A percentile compares a stretch with the other conserved stretches of the same genome.
Conservation (phyloP, 2,329 filamentous ascomycete species). For the Trichoderma breve region DNA sequence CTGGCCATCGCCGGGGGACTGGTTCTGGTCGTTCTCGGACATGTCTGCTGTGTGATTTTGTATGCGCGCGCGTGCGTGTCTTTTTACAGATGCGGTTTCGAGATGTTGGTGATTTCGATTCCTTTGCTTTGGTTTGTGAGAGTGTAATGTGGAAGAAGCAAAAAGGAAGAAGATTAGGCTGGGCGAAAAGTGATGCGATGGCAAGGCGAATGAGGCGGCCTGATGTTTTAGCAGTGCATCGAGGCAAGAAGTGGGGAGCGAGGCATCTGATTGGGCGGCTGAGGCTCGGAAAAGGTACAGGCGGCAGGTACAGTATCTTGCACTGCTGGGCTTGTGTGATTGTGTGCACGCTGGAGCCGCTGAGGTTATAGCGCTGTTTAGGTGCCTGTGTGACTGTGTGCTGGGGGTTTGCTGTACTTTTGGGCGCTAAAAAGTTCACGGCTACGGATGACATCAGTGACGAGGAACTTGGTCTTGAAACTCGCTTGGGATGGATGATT, state of each 20-base stretch:
- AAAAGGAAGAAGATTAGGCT: not conserved
- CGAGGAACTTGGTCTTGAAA: not conserved
- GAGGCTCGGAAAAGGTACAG: not conserved
- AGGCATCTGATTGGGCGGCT: conserved; percentile 27
- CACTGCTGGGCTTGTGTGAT: conserved; percentile 4
- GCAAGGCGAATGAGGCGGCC: conserved; percentile 16
- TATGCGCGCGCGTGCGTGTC: not conserved
- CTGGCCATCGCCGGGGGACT: conserved; percentile 26
- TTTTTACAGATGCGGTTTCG: not conserved
- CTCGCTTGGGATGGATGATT: not conserved
- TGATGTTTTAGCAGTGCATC: not conserved
- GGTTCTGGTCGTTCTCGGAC: conserved; percentile 49
- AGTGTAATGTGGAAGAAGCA: not conserved
- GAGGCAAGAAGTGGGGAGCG: conserved; percentile 28
- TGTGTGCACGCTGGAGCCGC: not conserved
- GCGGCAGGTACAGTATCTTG: conserved; percentile 10
- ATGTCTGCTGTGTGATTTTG: conserved; percentile 33
- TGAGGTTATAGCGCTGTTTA: not conserved
- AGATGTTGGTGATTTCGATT: not conserved
- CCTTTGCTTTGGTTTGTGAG: not conserved
- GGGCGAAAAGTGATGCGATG: conserved; percentile 11
- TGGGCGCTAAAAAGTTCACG: not conserved
- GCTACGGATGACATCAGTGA: conserved; percentile 14
- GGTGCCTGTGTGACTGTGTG: not conserved
- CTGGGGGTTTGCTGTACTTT: not conserved